Conservation (phyloP, 768 basidiomycete genomes). For the Lanmaoa pseudosensibilis region DNA sequence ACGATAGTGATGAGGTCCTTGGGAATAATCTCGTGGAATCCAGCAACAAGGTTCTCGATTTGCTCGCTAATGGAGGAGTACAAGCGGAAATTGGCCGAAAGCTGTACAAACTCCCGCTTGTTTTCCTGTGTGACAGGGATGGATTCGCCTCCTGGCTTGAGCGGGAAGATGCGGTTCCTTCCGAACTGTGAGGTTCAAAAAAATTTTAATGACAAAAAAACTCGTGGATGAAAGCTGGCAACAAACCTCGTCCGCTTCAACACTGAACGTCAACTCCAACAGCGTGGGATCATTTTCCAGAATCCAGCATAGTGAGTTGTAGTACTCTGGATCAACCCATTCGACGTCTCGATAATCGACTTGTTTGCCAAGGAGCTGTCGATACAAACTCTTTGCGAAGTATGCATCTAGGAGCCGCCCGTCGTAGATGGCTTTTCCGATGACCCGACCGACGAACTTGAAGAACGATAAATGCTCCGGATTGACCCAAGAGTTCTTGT, state of each 20-base stretch:
- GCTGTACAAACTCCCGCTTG: constrained; percentile 92
- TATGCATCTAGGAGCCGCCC: constrained; percentile 95
- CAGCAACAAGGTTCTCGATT: constrained; percentile 83
- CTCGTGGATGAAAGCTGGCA: neutral
- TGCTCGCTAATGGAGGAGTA: constrained; percentile 95
- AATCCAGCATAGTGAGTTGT: constrained; percentile 98
- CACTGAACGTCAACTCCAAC: constrained; percentile 89
- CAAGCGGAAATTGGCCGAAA: constrained; percentile 91
- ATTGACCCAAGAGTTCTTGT: constrained; percentile 91
- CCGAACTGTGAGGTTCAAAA: constrained; percentile 64
- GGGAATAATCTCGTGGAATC: constrained; percentile 98
- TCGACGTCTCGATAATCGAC: constrained; percentile 97
- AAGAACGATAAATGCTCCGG: constrained; percentile 96
- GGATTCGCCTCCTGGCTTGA: constrained; percentile 83
- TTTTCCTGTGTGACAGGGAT: constrained; percentile 95
- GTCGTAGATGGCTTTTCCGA: constrained; percentile 97
- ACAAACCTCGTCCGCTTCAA: constrained; percentile 87
- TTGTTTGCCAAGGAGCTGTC: constrained; percentile 89
- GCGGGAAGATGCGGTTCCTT: constrained; percentile 78
- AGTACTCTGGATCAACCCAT: constrained; percentile 98
- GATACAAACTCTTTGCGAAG: constrained; percentile 95
- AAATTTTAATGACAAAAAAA: neutral
- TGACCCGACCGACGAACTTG: constrained; percentile 97
- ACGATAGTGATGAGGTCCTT: constrained; percentile 94
- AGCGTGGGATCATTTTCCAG: constrained; percentile 90